Evolutionary conservation across 1,284 basidiomycete species (phyloP), one percentile per base, ranked within the genome.

Genomic region (Cryptococcus depauperatus): DNA sequence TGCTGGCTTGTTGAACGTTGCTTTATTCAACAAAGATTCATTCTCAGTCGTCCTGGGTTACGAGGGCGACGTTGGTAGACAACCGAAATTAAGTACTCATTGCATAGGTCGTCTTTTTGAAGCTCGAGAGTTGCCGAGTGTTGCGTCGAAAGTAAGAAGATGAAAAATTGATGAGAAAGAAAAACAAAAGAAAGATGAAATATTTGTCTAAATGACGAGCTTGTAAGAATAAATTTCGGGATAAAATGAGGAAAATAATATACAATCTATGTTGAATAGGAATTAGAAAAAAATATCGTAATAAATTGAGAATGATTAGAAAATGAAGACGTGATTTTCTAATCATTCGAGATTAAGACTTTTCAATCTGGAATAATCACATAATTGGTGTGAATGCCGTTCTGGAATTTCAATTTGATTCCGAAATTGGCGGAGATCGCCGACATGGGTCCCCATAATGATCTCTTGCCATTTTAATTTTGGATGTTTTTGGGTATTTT

Each of bases 171-270:
- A 39, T 22, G 26, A 32, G 38, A 14, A 14, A 38, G n/a, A 45
- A 39, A 10, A 40, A 22, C n/a, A 45, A 26, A 13, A 38, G 18
- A 41, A 23, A 46, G 21, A 33, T 35, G 28, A 30, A 30, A 30
- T 10, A 30, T 30, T 30, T 30, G 29, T 30, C 29, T 30, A n/a
- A n/a, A 30, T 30, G 29, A 30, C 29, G 29, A 30, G 29, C 29
- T 10, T n/a, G n/a, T n/a, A n/a, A 13, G 26, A 21, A 35, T 25
- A 30, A 10, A n/a, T 11, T 10, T 30, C 29, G n/a, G 29, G 29
- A 30, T 30, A 30, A 30, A 30, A 30, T 30, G 11, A n/a, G n/a
- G 29, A 35, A 27, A 47, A 37, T 30, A 23, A n/a, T 11, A 45
- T 22, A 18, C 22, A 26, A 30, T 30, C n/a, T 30, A 30, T 30